A percentile compares a stretch with the other conserved stretches of the same genome.
phyloP scores from a whole-genome alignment of 164 flowering plant species.

The Amborella trichopoda region DNA sequence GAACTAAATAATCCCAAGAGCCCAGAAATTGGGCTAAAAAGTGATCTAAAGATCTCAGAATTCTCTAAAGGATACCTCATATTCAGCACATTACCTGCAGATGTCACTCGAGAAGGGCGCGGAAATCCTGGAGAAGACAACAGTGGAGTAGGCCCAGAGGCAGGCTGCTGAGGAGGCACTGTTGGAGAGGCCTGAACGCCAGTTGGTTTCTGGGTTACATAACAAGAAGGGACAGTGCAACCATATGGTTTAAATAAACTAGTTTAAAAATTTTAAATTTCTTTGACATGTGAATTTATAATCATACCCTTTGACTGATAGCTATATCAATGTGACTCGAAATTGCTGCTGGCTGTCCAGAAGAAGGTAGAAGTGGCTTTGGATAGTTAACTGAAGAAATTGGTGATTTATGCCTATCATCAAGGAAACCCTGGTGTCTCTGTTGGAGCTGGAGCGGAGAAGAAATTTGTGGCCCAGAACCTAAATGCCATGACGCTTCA shows the following conservation, averaged over 20 bases:
- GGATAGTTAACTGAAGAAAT: conserved; percentile 20
- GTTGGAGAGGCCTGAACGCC: conserved; percentile 14
- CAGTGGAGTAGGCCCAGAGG: conserved; percentile 23
- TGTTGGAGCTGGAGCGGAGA: conserved; percentile 50
- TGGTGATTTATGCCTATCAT: conserved; percentile 46
- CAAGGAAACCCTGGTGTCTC: conserved; percentile 40
- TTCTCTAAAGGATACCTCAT: no score
- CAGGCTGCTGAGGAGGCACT: conserved; percentile 31
- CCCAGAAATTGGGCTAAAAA: no score
- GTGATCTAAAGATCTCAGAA: no score
- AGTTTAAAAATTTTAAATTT: no score
- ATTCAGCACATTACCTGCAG: conserved; percentile 50
- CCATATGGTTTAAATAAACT: no score
- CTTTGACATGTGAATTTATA: no score
- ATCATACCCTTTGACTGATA: conserved; percentile 41
- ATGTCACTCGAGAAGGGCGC: conserved; percentile 55
- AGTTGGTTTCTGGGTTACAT: conserved; percentile 4
- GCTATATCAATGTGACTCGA: conserved; percentile 23
- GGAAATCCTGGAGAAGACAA: conserved; percentile 50
- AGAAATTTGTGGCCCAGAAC: conserved; percentile 39
- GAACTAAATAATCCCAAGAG: no score
- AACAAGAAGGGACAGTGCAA: neutral
- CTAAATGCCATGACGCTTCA: conserved; percentile 33
- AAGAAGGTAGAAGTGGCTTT: conserved; percentile 39
- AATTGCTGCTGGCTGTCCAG: conserved; percentile 26